Evolutionary conservation across 352 stramenopile species (phyloP), one percentile per base, ranked within the genome.

Genomic region (Phytopythium sindhum): DNA sequence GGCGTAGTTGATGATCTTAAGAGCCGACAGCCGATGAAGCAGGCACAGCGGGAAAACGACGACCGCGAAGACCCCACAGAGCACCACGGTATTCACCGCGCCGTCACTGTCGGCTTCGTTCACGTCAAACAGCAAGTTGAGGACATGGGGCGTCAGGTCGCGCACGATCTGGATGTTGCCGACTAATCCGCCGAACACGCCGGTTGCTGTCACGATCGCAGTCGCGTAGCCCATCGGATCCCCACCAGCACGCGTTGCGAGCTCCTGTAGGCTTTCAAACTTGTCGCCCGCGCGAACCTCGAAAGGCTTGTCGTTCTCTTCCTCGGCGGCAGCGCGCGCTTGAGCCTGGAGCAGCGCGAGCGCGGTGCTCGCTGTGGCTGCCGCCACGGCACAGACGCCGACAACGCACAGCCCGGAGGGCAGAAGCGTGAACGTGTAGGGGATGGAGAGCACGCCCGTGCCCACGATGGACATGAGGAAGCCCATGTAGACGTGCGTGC

Each of bases 381-480:
- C 41, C 0, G 70, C 79, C 23, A 92, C 83, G 19, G 71, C 54
- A 23, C 74, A 61, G 55, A 90, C 72, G 5, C 67, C 69, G n/a
- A 61, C 33, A 9, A 88, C 48, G 0, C 75, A 77, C 33, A 75
- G 54, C 63, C 64, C 74, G 45, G 53, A 67, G 10, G 84, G 70
- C 21, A 85, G 63, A 2, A 84, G 61, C 19, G 85, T 47, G 31
- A 92, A 83, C 42, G 80, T 88, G 73, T 88, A 92, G 14, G 84
- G 84, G 57, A 92, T 68, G 3, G 80, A 84, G 33, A 92, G 66
- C 76, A 90, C 79, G 12, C 84, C 84, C 2, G 78, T 80, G 37
- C 84, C 84, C n/a, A 90, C 75, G 60, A 86, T 81, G n/a, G 81
- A 88, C 78, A 90, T 89, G 66, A 92, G 72, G 61, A 92, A 77